These are phyloP conservation scores for Penicillium decumbens DNA, from an alignment of 2,329 filamentous ascomycete genomes.

Conservation along the genomic window DNA sequence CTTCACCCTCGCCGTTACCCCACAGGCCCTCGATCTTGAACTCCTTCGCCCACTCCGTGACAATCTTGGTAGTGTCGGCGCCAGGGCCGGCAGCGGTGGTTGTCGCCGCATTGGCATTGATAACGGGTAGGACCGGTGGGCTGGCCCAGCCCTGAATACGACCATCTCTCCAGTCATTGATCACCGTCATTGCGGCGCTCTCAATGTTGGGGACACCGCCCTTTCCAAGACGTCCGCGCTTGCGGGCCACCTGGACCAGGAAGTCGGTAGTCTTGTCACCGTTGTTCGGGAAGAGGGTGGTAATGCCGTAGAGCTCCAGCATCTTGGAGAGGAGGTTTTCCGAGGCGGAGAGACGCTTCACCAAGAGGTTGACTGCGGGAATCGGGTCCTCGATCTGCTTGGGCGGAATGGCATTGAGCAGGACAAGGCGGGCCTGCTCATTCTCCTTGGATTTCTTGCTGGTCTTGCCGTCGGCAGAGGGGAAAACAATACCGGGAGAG, in stretches of 20 bases:
- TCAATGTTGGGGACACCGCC: slow-evolving; percentile 86
- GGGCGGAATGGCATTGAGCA: slow-evolving; percentile 86
- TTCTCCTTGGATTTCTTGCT: slow-evolving; percentile 60
- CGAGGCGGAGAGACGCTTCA: slow-evolving; percentile 71
- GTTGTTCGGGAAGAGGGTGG: slow-evolving; percentile 65
- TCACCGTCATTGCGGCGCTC: slow-evolving; percentile 83
- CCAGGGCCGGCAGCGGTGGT: slow-evolving; percentile 35
- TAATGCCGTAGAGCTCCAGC: slow-evolving; percentile 76
- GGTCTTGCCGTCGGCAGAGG: slow-evolving; percentile 50
- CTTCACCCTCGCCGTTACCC: slow-evolving; percentile 57
- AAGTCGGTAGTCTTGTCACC: slow-evolving; percentile 85
- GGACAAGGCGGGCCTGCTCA: slow-evolving; percentile 73
- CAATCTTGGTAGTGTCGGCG: slow-evolving; percentile 75
- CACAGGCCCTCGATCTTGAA: slow-evolving; percentile 93
- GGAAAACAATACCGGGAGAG: slow-evolving; percentile 92
- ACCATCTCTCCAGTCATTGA: slow-evolving; percentile 95
- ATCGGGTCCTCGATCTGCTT: slow-evolving; percentile 92
- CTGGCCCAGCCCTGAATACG: slow-evolving; percentile 90
- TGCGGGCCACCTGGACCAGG: slow-evolving; percentile 88
- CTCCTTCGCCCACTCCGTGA: slow-evolving; percentile 87
- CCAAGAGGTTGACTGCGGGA: slow-evolving; percentile 77
- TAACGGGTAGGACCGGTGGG: slow-evolving; percentile 61
- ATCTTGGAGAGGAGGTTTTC: slow-evolving; percentile 73
- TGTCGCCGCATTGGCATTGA: slow-evolving; percentile 34
- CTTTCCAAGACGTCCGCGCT: slow-evolving; percentile 80